Evolutionary conservation across 345 rosid genomes (phyloP).

Genomic region (Psidium guajava): DNA sequence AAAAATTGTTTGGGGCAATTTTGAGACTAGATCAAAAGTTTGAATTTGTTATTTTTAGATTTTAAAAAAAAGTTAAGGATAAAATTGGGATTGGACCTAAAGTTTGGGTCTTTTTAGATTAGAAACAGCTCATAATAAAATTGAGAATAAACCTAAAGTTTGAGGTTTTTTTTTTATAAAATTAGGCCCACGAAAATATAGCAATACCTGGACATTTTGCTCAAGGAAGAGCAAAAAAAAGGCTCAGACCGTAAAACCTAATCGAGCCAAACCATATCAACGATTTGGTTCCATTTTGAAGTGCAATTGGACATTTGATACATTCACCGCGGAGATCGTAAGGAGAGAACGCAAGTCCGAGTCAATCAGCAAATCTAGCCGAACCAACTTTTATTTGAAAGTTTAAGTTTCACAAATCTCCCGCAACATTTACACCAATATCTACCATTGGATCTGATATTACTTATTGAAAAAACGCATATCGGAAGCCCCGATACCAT

Average conservation of each 20-base stretch:
- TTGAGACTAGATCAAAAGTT: not conserved
- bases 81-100: not conserved
- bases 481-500: not conserved
- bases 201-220: not conserved
- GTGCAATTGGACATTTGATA: not conserved
- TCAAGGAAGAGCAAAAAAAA: not conserved
- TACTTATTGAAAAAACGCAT: fast-evolving
- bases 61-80: not conserved
- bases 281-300: not conserved
- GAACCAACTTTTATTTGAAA: too few relatives aligned
- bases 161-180: not conserved
- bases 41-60: too few relatives aligned
- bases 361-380: too few relatives aligned
- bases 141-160: not conserved
- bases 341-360: too few relatives aligned
- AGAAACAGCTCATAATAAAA: not conserved
- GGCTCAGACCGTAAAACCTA: not conserved
- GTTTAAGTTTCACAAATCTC: too few relatives aligned
- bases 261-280: not conserved
- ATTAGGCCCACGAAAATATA: not conserved
- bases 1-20: not conserved
- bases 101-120: not conserved
- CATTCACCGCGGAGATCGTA: not conserved
- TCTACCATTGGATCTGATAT: too few relatives aligned
- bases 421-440: too few relatives aligned